These are phyloP conservation scores for Dactylis glomerata DNA, from an alignment of 176 grass and related monocot species.

Conservation along the genomic window DNA sequence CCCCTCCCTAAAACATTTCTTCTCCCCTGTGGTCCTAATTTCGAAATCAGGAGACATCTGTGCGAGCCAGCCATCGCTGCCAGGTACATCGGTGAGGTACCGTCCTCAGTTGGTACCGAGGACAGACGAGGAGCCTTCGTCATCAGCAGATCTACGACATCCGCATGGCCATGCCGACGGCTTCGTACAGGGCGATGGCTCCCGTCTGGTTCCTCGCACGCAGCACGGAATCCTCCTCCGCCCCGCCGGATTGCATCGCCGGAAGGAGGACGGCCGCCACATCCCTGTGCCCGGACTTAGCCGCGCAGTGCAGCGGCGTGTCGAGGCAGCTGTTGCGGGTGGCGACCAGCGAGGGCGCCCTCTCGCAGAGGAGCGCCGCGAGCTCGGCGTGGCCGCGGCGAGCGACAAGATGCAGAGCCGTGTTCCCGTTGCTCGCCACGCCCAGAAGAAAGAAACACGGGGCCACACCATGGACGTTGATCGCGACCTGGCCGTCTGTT, in stretches of 20 bases:
- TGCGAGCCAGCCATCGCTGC: too few species aligned
- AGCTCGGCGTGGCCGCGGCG: constrained; percentile 7
- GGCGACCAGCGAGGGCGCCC: background rate
- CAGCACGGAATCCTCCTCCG: background rate
- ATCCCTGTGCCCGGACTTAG: background rate
- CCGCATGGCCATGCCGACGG: background rate
- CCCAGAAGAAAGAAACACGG: background rate
- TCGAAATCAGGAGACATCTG: too few species aligned
- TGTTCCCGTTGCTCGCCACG: constrained; percentile 41
- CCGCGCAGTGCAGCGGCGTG: constrained; percentile 47
- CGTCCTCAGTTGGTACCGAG: background rate
- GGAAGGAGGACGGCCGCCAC: background rate
- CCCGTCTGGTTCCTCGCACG: constrained; percentile 3
- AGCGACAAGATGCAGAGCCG: constrained; percentile 52
- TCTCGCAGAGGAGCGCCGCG: background rate
- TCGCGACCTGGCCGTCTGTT: background rate
- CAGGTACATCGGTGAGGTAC: constrained; percentile 41
- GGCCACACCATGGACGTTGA: background rate
- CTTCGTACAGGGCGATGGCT: constrained; percentile 35
- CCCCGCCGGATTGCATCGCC: background rate
- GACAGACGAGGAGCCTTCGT: background rate
- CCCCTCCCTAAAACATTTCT: too few species aligned
- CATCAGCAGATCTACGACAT: constrained; percentile 13
- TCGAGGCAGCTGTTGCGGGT: constrained; percentile 15
- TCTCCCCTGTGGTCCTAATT: too few species aligned